Evolutionary conservation across 352 stramenopile species (phyloP), one percentile per base, ranked within the genome.

Genomic region (Pythium aquatile): DNA sequence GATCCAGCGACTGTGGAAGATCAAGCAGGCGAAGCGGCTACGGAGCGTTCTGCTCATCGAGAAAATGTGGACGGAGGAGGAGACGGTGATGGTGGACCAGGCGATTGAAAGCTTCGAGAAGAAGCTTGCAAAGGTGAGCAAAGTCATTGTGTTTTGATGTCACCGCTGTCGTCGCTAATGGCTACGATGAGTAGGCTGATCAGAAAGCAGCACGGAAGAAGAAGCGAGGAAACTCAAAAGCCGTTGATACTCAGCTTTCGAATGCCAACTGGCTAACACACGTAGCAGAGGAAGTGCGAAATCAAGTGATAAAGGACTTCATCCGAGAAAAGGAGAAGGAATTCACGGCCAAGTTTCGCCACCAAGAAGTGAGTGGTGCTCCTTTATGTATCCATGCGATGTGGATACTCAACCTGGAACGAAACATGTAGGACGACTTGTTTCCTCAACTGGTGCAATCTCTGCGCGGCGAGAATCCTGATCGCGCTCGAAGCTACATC

Each of bases 401-500:
- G 20, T 24, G 20, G 1, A 24, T 24, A 24, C 20, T 24, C 20
- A 24, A 24, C 20, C 20, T 24, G 20, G 20, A 24, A 24, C 20
- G 20, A 24, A 24, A 24, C 26, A 29, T 56, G 24, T 42, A 73
- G 66, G 66, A 73, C 32, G 80, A 89, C 14, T 72, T 87, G n/a
- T 84, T 86, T 30, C 81, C 78, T 35, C 81, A 90, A 39, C 58
- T 90, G 3, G 70, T 90, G 0, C 77, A 90, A 55, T 84, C 78
- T 4, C 46, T 90, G 4, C 75, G 81, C 13, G 76, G 76, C 9
- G 78, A 90, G 48, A 72, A 85, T 29, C 81, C 80, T 5, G 81
- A 87, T 44, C 75, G 72, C 63, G 63, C 81, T 2, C 71, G 78
- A 65, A 87, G 69, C 13, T 90, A 87, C 65, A 76, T 88, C 59